These are phyloP conservation scores for Macrolepiota albuminosa DNA, from an alignment of 768 basidiomycete genomes.

Conservation along the genomic window DNA sequence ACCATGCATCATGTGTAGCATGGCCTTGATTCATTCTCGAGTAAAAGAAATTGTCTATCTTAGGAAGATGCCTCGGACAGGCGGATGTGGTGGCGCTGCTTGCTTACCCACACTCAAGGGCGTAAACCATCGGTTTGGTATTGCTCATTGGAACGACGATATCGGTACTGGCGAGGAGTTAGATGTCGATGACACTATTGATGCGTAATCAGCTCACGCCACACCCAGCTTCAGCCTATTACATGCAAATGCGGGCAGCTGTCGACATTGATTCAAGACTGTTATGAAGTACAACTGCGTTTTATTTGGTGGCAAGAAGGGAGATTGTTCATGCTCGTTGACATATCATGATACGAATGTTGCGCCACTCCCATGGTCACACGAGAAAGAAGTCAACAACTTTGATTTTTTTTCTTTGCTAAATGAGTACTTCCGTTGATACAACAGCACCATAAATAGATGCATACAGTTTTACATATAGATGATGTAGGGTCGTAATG, in stretches of 20 bases:
- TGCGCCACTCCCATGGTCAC: not conserved
- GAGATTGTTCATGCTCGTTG: not conserved
- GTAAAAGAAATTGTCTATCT: slow-evolving; percentile 83
- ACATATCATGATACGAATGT: not conserved
- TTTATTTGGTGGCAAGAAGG: not conserved
- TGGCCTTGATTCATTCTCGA: slow-evolving; percentile 94
- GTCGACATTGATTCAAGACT: not conserved
- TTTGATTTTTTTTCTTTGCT: not conserved
- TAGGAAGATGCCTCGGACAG: slow-evolving; percentile 67
- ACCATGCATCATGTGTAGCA: slow-evolving; percentile 96
- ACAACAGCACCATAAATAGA: not conserved
- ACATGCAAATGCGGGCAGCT: too few species aligned
- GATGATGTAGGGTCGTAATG: not conserved
- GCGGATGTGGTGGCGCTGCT: slow-evolving; percentile 77
- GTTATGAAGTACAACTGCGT: not conserved
- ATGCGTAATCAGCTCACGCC: slow-evolving; percentile 26
- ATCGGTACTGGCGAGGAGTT: slow-evolving; percentile 11
- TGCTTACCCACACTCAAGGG: slow-evolving; percentile 79
- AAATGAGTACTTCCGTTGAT: not conserved
- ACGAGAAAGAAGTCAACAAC: not conserved
- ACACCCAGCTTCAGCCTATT: not conserved
- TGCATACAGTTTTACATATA: not conserved
- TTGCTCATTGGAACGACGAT: slow-evolving; percentile 57
- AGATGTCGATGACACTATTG: slow-evolving; percentile 27
- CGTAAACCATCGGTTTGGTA: slow-evolving; percentile 84